These are phyloP conservation scores for Fusarium sulawesiense DNA, from an alignment of 2,329 filamentous ascomycete genomes.

Conservation along the genomic window DNA sequence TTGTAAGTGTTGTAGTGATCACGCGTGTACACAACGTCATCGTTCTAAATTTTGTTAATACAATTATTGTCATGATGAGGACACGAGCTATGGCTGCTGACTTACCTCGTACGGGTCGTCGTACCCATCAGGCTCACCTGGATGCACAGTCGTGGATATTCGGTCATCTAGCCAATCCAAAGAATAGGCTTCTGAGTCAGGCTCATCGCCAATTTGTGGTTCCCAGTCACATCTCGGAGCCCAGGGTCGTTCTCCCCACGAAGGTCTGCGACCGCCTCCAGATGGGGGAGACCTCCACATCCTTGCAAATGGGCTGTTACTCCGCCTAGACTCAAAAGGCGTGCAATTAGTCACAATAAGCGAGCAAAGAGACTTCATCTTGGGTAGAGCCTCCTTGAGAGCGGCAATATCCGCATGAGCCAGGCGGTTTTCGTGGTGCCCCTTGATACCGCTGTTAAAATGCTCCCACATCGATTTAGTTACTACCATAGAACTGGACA, in stretches of 20 bases:
- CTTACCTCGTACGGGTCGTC: neutral
- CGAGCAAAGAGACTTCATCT: neutral
- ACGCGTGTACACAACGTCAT: neutral
- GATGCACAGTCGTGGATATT: neutral
- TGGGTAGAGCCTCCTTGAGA: neutral
- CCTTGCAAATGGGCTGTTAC: no score
- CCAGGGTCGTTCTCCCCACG: neutral
- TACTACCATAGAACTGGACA: no score
- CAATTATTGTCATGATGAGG: neutral
- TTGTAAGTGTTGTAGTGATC: neutral
- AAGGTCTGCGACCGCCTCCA: no score
- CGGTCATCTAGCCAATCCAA: neutral
- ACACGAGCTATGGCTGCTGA: neutral
- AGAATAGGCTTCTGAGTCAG: no score
- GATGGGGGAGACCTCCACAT: no score
- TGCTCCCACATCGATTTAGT: accelerated
- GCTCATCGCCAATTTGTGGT: neutral
- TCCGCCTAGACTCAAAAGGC: neutral
- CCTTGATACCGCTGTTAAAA: accelerated
- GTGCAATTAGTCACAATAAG: neutral
- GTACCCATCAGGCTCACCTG: no score
- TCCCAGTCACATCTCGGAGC: neutral
- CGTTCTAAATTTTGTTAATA: neutral
- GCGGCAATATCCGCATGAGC: neutral
- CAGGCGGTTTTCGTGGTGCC: neutral